phyloP scores from a whole-genome alignment of 164 flowering plant species.

The Brasenia schreberi region DNA sequence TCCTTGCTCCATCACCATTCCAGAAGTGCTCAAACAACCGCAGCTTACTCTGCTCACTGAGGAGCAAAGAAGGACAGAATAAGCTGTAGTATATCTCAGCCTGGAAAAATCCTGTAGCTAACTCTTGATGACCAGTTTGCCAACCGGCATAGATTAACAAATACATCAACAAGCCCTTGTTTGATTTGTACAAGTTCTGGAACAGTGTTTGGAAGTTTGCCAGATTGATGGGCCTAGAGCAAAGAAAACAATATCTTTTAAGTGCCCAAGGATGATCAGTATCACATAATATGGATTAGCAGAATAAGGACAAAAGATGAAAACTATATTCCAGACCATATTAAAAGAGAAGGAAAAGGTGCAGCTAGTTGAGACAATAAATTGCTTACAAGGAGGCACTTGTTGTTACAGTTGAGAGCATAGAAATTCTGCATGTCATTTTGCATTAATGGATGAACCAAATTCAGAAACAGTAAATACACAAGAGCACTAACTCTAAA shows the following conservation, averaged over 20 bases:
- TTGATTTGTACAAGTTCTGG: conserved; percentile 38
- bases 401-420: background rate
- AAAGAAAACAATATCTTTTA: background rate
- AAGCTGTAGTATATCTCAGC: conserved; percentile 77
- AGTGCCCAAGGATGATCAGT: too few species aligned
- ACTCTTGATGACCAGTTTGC: conserved; percentile 92
- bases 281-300: too few species aligned
- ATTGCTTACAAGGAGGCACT: background rate
- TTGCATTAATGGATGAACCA: background rate
- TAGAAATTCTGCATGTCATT: background rate
- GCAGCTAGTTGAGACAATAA: background rate
- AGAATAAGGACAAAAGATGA: background rate
- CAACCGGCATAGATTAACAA: conserved; percentile 78
- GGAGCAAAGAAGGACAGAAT: conserved; percentile 68
- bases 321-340: too few species aligned
- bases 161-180: conserved; percentile 70
- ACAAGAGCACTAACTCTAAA: background rate
- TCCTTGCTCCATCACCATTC: conserved; percentile 69
- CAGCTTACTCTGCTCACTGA: conserved; percentile 67
- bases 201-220: conserved; percentile 18
- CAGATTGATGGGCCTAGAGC: conserved; percentile 38
- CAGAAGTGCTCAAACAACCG: conserved; percentile 92
- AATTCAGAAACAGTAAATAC: background rate
- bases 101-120: conserved; percentile 86
- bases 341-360: background rate